A percentile compares a stretch with the other conserved stretches of the same genome.
These are phyloP conservation scores for Wickerhamomyces tratensis DNA, from an alignment of 805 yeast genomes.

Conservation along the genomic window DNA sequence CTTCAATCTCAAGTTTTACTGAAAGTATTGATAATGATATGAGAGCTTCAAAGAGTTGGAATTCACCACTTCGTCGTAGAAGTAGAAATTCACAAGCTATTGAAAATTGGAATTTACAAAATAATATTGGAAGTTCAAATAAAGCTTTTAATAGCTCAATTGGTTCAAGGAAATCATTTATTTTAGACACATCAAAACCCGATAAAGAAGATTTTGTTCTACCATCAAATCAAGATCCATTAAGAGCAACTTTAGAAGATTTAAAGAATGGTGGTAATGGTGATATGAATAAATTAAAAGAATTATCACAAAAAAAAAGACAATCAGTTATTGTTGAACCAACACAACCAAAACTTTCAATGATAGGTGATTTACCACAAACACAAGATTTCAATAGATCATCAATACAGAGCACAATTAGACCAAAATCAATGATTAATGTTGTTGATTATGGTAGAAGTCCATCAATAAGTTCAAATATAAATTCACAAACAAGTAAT, in stretches of 20 bases:
- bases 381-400: slow-evolving; percentile 7
- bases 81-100: slow-evolving; percentile 13
- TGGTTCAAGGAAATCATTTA: slow-evolving; percentile 13
- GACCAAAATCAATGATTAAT: slow-evolving; percentile 18
- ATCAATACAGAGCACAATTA: slow-evolving; percentile 9
- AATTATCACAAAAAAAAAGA: slow-evolving; percentile 16
- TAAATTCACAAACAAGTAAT: background rate
- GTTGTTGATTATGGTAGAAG: slow-evolving; percentile 1
- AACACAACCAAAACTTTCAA: too few relatives aligned
- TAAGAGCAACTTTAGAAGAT: slow-evolving; percentile 43
- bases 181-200: slow-evolving; percentile 8
- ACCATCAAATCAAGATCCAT: slow-evolving; percentile 30
- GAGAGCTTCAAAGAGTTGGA: slow-evolving; percentile 18
- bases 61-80: slow-evolving; percentile 20
- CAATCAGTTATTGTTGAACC: too few relatives aligned
- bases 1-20: slow-evolving; percentile 18
- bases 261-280: slow-evolving; percentile 32
- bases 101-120: slow-evolving; percentile 4
- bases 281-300: slow-evolving; percentile 27
- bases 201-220: slow-evolving; percentile 3
- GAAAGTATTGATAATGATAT: slow-evolving; percentile 14
- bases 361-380: background rate
- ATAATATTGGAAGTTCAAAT: slow-evolving; percentile 1
- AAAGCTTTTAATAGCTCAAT: background rate
- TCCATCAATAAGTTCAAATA: background rate